Evolutionary conservation across 2,329 filamentous ascomycete species (phyloP), one percentile per base, ranked within the genome.

Genomic region (Colletotrichum nymphaeae): DNA sequence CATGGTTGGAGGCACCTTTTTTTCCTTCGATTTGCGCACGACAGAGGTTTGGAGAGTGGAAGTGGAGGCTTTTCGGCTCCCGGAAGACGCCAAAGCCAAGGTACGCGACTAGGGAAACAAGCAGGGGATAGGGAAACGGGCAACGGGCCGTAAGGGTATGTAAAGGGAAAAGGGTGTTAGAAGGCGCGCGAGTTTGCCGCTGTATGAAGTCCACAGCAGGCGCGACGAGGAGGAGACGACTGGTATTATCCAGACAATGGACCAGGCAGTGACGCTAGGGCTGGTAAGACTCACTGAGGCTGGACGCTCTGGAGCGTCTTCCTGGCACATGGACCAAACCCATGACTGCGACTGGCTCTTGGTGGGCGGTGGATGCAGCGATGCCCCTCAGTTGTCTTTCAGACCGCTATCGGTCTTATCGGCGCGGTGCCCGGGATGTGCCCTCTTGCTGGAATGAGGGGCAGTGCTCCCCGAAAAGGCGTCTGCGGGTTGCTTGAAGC

Each of bases 1-100:
- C 82, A 86, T 86, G 76, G 70, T 72, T 46, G 69, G 35, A 28
- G 53, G 58, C 58, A 67, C 42, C 58, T 59, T 67, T 74, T 70
- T 69, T 52, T 62, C 42, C 49, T 55, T 26, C 55, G 67, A 76
- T 67, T 72, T 52, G 55, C 69, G 63, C 60, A 53, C 30, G 32
- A 22, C 56, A 49, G 37, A 62, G 42, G 46, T 46, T 76, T 69
- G 68, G 32, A 64, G 66, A 65, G 59, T n/a, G 68, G 63, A 69
- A 49, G 66, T 59, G 46, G 64, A 57, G 62, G 62, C 65, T 73
- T 57, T 63, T 71, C 46, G 52, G n/a, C 24, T 42, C 55, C 64
- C 49, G 19, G n/a, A 28, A 67, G 65, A 60, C 52, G 63, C 53
- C 60, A 56, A 42, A 56, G 63, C 55, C 28, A 37, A 24, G n/a